Base-by-base conservation (phyloP, 768 basidiomycete species). In the Calocybe cyanea region DNA sequence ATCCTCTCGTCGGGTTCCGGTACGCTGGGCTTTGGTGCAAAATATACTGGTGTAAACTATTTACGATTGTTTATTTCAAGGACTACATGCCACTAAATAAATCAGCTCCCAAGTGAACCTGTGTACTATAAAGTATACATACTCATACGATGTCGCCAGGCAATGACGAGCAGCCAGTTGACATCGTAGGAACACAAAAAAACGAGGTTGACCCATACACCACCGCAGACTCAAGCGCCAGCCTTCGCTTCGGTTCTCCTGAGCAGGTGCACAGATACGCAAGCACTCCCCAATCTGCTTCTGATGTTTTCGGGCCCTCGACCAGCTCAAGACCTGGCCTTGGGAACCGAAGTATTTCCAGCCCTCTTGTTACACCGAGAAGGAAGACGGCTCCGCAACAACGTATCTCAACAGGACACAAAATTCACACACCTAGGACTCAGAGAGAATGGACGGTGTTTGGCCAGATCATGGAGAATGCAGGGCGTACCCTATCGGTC, bases 381-480 rank as follows among this genome's bases (percentile, higher is more conserved):
- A 48, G 39, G 36, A 41, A 45, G 28, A 42, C 42, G 14, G 50
- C 52, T n/a, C 37, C 48, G 21, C 41, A 45, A 4, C 37, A 52
- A 25, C 53, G 47, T 18, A 25, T 41, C 40, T 50, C 63, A 46
- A 44, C 49, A 50, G 18, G 49, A 45, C 32, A 40, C 31, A 31
- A 43, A 33, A 43, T 50, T 36, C 55, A 30, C 48, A 48, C 49
- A 18, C 47, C 43, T 14, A 21, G 41, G 13, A 56, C 59, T 11
- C 59, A 65, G 6, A 62, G 62, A n/a, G 67, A 74, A 65, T 87
- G 86, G 86, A 67, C 82, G 0, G 63, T 87, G 4, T 87, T 87
- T 52, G 78, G 74, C 7, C 82, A 87, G 58, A 60, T 85, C 32
- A 85, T 87, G 81, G 78, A 85, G 57, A 80, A 81, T 54, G 81